These are phyloP conservation scores for Calonectria pauciramosa DNA, from an alignment of 2,329 filamentous ascomycete species.

Conservation along the genomic window DNA sequence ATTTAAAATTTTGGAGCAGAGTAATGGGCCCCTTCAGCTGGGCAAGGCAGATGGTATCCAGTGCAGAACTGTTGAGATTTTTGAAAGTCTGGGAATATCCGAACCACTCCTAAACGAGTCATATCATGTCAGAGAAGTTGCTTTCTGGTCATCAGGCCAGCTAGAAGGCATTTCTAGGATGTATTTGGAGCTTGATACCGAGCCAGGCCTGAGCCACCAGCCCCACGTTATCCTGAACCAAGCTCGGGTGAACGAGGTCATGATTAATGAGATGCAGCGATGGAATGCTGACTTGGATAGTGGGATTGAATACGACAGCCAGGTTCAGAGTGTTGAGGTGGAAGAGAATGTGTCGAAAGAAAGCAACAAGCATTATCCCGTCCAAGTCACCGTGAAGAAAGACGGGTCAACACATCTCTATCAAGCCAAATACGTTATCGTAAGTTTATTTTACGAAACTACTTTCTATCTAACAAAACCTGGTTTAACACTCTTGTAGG, in stretches of 20 bases:
- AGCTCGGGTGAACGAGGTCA: conserved; percentile 31
- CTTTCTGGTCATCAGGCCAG: conserved; percentile 61
- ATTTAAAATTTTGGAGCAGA: conserved; percentile 31
- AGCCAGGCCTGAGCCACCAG: conserved; percentile 27
- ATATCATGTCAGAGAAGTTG: conserved; percentile 70
- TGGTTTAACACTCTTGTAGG: background rate
- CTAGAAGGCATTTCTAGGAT: conserved; percentile 3
- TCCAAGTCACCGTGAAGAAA: conserved; percentile 21
- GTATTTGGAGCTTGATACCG: conserved; percentile 22
- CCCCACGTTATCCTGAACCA: conserved; percentile 37
- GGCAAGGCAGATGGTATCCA: conserved; percentile 36
- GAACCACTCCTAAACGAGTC: conserved; percentile 68
- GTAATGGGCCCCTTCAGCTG: conserved; percentile 27
- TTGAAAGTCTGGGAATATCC: conserved; percentile 70
- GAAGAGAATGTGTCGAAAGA: background rate
- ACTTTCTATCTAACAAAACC: background rate
- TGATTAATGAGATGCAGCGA: conserved; percentile 26
- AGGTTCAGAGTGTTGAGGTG: conserved; percentile 33
- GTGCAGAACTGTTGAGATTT: conserved; percentile 64
- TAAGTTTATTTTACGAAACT: background rate
- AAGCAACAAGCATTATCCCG: conserved; percentile 13
- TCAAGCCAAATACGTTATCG: conserved; percentile 36
- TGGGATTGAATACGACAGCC: conserved; percentile 30
- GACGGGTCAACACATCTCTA: conserved; percentile 12
- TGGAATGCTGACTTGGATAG: background rate